Evolutionary conservation across 163 green algal genomes (phyloP).

Genomic region (Chlamydomonas reinhardtii): DNA sequence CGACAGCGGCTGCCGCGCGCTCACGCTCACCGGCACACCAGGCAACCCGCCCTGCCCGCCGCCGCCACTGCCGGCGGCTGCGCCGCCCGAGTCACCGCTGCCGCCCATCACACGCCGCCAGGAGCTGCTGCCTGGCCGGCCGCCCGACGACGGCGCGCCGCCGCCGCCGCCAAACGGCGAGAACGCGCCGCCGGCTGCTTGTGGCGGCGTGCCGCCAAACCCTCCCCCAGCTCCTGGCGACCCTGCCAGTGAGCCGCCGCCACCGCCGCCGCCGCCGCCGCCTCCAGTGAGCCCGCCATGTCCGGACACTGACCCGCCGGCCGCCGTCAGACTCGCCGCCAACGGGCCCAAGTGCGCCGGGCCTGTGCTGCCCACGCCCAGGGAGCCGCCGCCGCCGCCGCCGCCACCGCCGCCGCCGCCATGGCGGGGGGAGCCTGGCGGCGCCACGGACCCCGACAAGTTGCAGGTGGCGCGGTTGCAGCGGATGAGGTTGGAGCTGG

Average conservation of each 20-base stretch:
- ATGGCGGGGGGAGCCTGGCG: conserved; percentile 5
- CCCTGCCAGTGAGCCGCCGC: not conserved
- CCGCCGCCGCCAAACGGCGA: conserved; percentile 11
- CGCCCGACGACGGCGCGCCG: not conserved
- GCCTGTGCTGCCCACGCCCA: too few species aligned
- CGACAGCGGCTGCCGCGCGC: too few species aligned
- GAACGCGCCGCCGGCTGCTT: not conserved
- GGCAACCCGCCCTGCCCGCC: not conserved
- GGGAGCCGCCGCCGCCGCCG: too few species aligned
- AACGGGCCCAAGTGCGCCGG: too few species aligned
- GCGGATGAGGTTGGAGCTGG: conserved; percentile 23
- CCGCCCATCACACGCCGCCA: not conserved
- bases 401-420: too few species aligned
- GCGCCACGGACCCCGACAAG: not conserved
- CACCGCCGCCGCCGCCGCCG: too few species aligned
- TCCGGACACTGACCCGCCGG: too few species aligned
- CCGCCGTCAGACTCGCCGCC: too few species aligned
- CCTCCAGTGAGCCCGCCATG: not conserved
- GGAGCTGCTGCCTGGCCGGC: not conserved
- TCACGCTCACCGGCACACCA: too few species aligned
- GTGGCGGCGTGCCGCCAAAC: not conserved
- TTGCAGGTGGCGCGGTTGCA: conserved; percentile 43
- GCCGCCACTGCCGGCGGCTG: too few species aligned
- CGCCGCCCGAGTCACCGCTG: not conserved
- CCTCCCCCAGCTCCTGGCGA: not conserved